These are phyloP conservation scores for Stereum hirsutum DNA, from an alignment of 1,284 basidiomycete species.

Conservation along the genomic window DNA sequence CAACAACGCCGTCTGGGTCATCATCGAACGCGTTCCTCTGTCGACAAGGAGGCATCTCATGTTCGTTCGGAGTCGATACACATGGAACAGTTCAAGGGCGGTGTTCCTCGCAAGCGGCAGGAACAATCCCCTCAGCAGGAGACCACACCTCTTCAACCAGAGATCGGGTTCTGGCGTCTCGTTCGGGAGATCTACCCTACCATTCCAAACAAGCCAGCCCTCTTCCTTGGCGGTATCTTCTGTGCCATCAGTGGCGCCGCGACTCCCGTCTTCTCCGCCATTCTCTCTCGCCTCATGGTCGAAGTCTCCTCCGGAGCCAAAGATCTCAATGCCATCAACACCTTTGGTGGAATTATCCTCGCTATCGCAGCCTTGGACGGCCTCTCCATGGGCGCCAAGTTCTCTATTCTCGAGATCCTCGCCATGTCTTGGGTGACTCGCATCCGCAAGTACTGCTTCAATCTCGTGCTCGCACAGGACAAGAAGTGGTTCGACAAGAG, in stretches of 20 bases:
- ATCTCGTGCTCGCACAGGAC: constrained; percentile 71
- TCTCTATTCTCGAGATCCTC: constrained; percentile 67
- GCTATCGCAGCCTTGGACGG: constrained; percentile 73
- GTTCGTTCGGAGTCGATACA: no score
- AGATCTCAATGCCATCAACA: constrained; percentile 58
- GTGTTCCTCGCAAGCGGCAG: no score
- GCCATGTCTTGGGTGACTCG: constrained; percentile 72
- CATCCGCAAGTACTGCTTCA: constrained; percentile 55
- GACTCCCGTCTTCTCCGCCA: constrained; percentile 88
- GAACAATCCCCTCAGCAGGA: no score
- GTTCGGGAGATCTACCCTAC: constrained; percentile 60
- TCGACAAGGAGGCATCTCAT: constrained; percentile 18
- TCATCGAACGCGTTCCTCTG: constrained; percentile 28
- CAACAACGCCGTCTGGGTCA: constrained; percentile 18
- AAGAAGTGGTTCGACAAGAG: constrained; percentile 84
- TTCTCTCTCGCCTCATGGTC: constrained; percentile 77
- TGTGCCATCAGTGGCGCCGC: constrained; percentile 70
- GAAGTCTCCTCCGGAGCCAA: constrained; percentile 67
- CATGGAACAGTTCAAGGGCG: no score
- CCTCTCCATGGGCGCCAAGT: constrained; percentile 63
- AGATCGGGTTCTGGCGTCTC: constrained; percentile 35
- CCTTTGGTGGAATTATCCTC: constrained; percentile 60
- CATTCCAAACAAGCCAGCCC: constrained; percentile 65
- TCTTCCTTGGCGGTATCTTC: constrained; percentile 60
- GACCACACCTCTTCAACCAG: no score